Percentiles rank a stretch among this genome's conserved stretches.
phyloP scores from a whole-genome alignment of 768 basidiomycete genomes.

The Lentinula lateritia region DNA sequence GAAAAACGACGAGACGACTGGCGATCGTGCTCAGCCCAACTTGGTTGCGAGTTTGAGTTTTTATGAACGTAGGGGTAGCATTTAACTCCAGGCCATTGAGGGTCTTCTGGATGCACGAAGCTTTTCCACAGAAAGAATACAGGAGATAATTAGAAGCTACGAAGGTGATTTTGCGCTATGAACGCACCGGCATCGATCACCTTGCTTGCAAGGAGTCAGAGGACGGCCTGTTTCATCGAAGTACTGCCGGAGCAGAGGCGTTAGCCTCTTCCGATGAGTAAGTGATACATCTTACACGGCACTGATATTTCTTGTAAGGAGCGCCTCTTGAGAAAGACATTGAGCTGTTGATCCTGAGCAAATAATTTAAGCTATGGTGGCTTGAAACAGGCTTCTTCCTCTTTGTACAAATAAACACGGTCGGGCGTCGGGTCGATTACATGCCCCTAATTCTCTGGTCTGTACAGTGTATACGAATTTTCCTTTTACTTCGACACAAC shows the following conservation, averaged over 20 bases:
- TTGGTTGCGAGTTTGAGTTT: slow-evolving; percentile 9
- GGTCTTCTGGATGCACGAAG: slow-evolving; percentile 47
- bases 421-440: too few relatives aligned
- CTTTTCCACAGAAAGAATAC: slow-evolving; percentile 16
- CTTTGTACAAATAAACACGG: slow-evolving; percentile 43
- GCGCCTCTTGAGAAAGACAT: slow-evolving; percentile 42
- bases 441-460: too few relatives aligned
- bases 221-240: slow-evolving; percentile 38
- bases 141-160: neutral
- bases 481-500: neutral
- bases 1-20: neutral
- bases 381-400: slow-evolving; percentile 25
- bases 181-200: slow-evolving; percentile 44
- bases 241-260: slow-evolving; percentile 27
- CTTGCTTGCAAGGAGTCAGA: slow-evolving; percentile 41
- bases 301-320: slow-evolving; percentile 10
- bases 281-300: slow-evolving; percentile 35
- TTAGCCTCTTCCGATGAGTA: slow-evolving; percentile 44
- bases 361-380: slow-evolving; percentile 15
- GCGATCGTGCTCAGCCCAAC: slow-evolving; percentile 3
- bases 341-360: slow-evolving; percentile 33
- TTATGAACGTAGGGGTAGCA: slow-evolving; percentile 19
- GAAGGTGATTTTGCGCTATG: neutral
- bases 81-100: slow-evolving; percentile 29
- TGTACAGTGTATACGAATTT: neutral